phyloP scores from a whole-genome alignment of 352 stramenopile species.

The Globisporangium splendens region DNA sequence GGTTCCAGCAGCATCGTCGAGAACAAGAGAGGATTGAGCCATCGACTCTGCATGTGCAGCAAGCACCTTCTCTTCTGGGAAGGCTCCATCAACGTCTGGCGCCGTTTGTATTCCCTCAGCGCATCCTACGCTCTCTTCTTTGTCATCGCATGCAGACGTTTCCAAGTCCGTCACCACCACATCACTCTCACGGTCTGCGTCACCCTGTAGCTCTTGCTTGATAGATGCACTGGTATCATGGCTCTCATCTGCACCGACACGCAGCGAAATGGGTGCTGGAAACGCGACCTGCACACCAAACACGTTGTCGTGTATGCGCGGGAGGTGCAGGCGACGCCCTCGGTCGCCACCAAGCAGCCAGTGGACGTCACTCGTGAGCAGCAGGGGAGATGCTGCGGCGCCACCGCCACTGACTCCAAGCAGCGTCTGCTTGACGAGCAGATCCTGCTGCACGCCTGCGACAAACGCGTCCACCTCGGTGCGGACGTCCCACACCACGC shows the following conservation, averaged over 20 bases:
- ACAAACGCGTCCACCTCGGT: constrained; percentile 40
- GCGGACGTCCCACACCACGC: constrained; percentile 47
- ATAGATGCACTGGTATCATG: neutral
- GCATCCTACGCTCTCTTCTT: too few species aligned
- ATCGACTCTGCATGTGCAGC: too few species aligned
- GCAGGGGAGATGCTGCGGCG: neutral
- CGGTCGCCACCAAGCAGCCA: constrained; percentile 20
- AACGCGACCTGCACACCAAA: constrained; percentile 27
- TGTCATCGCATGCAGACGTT: too few species aligned
- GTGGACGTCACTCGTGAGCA: constrained; percentile 8
- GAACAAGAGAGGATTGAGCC: too few species aligned
- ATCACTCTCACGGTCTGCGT: neutral
- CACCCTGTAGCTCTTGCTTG: neutral
- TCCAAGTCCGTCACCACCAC: too few species aligned
- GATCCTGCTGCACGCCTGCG: constrained; percentile 28
- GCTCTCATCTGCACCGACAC: neutral
- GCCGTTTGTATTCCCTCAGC: too few species aligned
- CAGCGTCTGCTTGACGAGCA: constrained; percentile 32
- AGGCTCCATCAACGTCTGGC: too few species aligned
- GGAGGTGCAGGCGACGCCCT: constrained; percentile 28
- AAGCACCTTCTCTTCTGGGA: too few species aligned
- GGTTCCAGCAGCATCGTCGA: too few species aligned
- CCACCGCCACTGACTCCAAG: constrained; percentile 9
- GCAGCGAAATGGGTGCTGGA: neutral
- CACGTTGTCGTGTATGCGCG: constrained; percentile 35